Conservation (phyloP, 169 alveolate species). For the Plasmodium gonderi region DNA sequence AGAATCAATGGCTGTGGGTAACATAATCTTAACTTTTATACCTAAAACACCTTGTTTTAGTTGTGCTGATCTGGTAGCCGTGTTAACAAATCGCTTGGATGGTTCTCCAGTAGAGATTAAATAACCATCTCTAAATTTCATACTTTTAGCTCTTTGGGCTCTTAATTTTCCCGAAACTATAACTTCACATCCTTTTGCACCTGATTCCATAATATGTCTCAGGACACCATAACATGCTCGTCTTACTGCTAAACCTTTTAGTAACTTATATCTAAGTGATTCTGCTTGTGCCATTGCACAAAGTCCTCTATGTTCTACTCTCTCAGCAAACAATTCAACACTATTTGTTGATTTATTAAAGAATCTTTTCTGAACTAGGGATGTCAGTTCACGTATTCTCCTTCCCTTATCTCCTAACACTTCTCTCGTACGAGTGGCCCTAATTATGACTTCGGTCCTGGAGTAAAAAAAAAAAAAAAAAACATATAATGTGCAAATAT, state of each 20-base stretch:
- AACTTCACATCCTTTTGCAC: constrained; percentile 99
- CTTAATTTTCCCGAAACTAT: constrained; percentile 99
- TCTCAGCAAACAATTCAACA: constrained; percentile 96
- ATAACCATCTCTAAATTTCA: constrained; percentile 98
- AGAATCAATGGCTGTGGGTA: constrained; percentile 98
- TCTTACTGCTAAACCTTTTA: constrained; percentile 98
- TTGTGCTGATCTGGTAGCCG: constrained; percentile 98
- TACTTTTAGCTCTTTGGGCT: constrained; percentile 99
- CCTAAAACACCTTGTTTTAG: constrained; percentile 98
- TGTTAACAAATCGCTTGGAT: constrained; percentile 95
- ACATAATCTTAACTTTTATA: constrained; percentile 96
- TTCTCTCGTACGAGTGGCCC: constrained; percentile 98
- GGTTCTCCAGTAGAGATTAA: constrained; percentile 99
- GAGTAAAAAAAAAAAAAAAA: constrained; percentile 45
- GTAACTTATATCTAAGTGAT: constrained; percentile 96
- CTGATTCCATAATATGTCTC: constrained; percentile 97
- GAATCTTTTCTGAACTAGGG: constrained; percentile 97
- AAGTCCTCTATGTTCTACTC: constrained; percentile 96
- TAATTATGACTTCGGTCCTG: constrained; percentile 96
- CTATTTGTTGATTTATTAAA: constrained; percentile 97
- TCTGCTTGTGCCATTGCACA: constrained; percentile 99
- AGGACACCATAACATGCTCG: constrained; percentile 98
- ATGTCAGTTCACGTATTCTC: constrained; percentile 97
- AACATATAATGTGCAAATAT: background rate
- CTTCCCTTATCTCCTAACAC: constrained; percentile 98